phyloP scores from a whole-genome alignment of 1,284 basidiomycete species.

The Wolfiporia cocos region DNA sequence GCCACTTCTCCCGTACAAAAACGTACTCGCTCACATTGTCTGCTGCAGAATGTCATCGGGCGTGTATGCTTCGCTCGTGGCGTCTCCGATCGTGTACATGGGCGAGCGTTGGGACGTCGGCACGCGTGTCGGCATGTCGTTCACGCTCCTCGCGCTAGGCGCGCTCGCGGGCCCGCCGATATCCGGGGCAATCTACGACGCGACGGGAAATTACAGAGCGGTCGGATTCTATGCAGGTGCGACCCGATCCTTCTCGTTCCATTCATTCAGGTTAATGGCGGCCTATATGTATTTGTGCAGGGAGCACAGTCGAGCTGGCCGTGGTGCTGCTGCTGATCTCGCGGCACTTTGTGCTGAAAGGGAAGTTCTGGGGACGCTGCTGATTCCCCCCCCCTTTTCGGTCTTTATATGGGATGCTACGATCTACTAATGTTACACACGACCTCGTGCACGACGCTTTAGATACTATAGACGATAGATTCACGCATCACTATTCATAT shows the following conservation, averaged over 20 bases:
- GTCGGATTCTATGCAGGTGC: conserved; percentile 61
- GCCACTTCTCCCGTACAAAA: not conserved
- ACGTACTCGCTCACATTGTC: not conserved
- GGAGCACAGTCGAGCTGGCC: conserved; percentile 10
- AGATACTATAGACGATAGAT: too few species aligned
- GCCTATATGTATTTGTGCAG: conserved; percentile 4
- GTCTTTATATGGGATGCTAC: not conserved
- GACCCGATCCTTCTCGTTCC: not conserved
- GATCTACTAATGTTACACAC: not conserved
- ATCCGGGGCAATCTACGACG: conserved; percentile 46
- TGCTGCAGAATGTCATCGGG: conserved; percentile 42
- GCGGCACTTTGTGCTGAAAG: conserved; percentile 7
- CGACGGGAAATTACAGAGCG: conserved; percentile 37
- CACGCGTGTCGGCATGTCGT: conserved; percentile 49
- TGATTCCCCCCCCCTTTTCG: not conserved
- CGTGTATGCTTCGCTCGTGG: conserved; percentile 47
- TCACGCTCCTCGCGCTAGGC: conserved; percentile 43
- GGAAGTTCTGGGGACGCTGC: conserved; percentile 3
- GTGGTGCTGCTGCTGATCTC: conserved; percentile 9
- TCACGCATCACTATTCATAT: too few species aligned
- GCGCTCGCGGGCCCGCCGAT: conserved; percentile 51
- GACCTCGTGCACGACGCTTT: too few species aligned
- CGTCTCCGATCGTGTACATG: conserved; percentile 51
- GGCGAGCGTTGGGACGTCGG: conserved; percentile 57
- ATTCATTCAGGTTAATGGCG: not conserved